Base-by-base conservation (phyloP, 768 basidiomycete genomes). In the Mycena venus region DNA sequence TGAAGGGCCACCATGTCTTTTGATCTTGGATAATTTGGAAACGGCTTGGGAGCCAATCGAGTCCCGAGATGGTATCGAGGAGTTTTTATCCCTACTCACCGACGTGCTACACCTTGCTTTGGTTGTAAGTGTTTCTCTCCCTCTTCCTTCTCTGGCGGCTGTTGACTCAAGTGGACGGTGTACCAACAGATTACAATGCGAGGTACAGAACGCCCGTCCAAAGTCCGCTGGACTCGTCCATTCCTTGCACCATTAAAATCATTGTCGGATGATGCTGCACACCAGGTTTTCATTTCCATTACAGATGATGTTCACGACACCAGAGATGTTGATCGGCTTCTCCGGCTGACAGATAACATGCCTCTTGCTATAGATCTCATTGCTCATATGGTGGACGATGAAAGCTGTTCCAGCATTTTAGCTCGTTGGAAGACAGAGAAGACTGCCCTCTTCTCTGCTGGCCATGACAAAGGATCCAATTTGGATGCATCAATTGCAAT, bases 311-410 rank as follows among this genome's bases (percentile, higher is more conserved):
- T 44, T 44, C 42, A 44, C 42, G 42, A 44, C 42, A 44, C 42
- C 42, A 44, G 17, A 44, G 42, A 44, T 44, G 42, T 44, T 44
- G 42, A 44, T 44, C 42, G 17, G 42, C 42, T 44, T 44, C 42
- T 44, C 17, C 42, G 42, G 17, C 42, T 44, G 42, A 19, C 19
- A n/a, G n/a, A n/a, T n/a, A n/a, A n/a, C n/a, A n/a, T n/a, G n/a
- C n/a, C n/a, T n/a, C n/a, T n/a, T n/a, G 47, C 47, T 49, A 49
- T 56, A 21, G 55, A 56, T 56, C 55, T 56, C 55, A 56, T 56
- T 12, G 55, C 55, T 32, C 55, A 56, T 56, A 21, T 56, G 15
- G 55, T 56, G 15, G 31, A 56, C 17, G 19, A 56, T 56, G 55
- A 56, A 32, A 32, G 55, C 55, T 32, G 29, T 56, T 31, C 29